Conservation (phyloP, 352 stramenopile species). For the Pythium dissimile region DNA sequence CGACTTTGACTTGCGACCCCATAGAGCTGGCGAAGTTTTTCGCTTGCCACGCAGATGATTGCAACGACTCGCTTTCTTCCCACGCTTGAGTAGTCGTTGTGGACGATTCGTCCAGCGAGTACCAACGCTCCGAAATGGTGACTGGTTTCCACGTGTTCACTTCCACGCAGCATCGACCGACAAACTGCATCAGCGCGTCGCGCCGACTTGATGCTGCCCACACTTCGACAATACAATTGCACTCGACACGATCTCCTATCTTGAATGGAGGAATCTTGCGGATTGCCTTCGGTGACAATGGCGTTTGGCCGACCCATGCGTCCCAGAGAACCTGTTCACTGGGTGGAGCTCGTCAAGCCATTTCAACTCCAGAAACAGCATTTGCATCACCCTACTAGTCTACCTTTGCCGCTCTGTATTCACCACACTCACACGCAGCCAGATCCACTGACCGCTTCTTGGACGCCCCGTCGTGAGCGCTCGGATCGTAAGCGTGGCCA, state of each 20-base stretch:
- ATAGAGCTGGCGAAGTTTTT: too few relatives aligned
- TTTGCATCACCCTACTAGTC: neutral
- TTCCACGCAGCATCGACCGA: constrained; percentile 21
- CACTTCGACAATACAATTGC: neutral
- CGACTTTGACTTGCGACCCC: too few relatives aligned
- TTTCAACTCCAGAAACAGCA: too few relatives aligned
- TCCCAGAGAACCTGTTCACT: neutral
- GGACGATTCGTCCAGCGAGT: neutral
- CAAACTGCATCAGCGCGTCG: constrained; percentile 26
- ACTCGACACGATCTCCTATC: too few relatives aligned
- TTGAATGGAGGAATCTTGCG: neutral
- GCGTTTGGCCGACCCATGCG: neutral
- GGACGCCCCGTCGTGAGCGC: neutral
- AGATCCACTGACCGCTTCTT: neutral
- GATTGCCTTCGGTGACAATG: neutral
- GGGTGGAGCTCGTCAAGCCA: too few relatives aligned
- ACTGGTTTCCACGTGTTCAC: constrained; percentile 18
- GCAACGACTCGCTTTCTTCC: neutral
- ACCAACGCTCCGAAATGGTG: neutral
- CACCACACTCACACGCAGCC: neutral
- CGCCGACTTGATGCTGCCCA: constrained; percentile 1
- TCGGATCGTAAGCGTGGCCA: too few relatives aligned
- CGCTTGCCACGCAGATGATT: too few relatives aligned
- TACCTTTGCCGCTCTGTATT: neutral
- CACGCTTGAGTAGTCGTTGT: neutral